These are phyloP conservation scores for Xylaria sp. DNA, from an alignment of 2,329 filamentous ascomycete species.

Conservation along the genomic window DNA sequence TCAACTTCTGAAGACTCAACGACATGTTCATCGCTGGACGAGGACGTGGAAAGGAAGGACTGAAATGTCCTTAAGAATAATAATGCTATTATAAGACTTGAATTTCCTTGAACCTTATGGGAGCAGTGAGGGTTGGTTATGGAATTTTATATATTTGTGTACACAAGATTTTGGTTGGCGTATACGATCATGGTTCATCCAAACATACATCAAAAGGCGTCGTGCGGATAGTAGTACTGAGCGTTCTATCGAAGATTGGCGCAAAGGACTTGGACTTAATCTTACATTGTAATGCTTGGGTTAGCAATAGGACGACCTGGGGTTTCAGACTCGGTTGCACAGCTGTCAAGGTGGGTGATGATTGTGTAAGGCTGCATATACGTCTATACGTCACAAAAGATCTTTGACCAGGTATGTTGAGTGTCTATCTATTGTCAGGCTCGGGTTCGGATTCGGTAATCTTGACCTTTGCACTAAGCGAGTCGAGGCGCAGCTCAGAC, in stretches of 20 bases:
- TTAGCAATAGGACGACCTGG: background rate
- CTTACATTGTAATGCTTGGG: background rate
- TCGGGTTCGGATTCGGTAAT: background rate
- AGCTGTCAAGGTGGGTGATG: background rate
- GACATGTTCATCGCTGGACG: slow-evolving; percentile 44
- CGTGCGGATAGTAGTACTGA: background rate
- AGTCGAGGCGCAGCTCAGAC: background rate
- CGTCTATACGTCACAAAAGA: background rate
- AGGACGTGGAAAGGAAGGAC: slow-evolving; percentile 45
- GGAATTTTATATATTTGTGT: slow-evolving; percentile 17
- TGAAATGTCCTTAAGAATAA: slow-evolving; percentile 29
- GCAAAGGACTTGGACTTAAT: background rate
- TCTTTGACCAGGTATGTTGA: background rate
- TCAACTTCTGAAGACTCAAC: slow-evolving; percentile 37
- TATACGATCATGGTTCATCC: background rate
- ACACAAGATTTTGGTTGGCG: slow-evolving; percentile 8
- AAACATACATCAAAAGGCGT: slow-evolving; percentile 4
- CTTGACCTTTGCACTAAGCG: too few species aligned
- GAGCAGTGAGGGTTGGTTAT: background rate
- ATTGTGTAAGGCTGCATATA: background rate
- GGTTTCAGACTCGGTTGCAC: too few species aligned
- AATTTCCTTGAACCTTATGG: background rate
- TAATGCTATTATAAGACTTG: slow-evolving; percentile 3
- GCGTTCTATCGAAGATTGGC: background rate
- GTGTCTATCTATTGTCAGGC: background rate